These are phyloP conservation scores for Periconia sp. DNA, from an alignment of 2,329 filamentous ascomycete genomes.

Conservation along the genomic window DNA sequence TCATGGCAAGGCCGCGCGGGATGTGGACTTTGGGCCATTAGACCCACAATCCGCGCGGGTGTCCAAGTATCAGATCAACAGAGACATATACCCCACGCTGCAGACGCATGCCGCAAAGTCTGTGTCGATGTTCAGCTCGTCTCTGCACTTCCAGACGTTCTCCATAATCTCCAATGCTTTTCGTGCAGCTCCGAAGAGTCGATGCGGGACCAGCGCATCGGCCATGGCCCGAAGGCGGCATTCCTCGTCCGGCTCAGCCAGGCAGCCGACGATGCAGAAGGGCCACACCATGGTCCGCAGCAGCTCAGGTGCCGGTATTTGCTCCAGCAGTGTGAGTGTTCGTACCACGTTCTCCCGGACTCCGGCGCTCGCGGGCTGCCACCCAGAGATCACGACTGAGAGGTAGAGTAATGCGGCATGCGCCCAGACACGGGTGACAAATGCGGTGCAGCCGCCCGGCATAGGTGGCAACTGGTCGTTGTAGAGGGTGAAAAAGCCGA, in stretches of 20 bases:
- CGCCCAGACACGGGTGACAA: slow-evolving; percentile 25
- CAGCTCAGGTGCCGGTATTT: slow-evolving; percentile 21
- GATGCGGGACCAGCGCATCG: slow-evolving; percentile 20
- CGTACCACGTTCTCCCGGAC: slow-evolving; percentile 19
- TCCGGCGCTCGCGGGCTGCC: slow-evolving; percentile 21
- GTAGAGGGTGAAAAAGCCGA: slow-evolving; percentile 5
- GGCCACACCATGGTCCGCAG: slow-evolving; percentile 41
- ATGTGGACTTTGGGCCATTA: too few relatives aligned
- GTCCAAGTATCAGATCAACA: slow-evolving; percentile 7
- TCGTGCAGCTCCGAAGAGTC: slow-evolving; percentile 30
- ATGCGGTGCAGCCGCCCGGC: slow-evolving; percentile 2
- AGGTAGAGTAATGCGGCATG: slow-evolving; percentile 27
- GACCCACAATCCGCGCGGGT: slow-evolving; percentile 13
- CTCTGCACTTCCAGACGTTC: slow-evolving; percentile 39
- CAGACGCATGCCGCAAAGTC: slow-evolving; percentile 11
- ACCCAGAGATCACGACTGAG: slow-evolving; percentile 23
- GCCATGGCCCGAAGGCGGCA: slow-evolving; percentile 26
- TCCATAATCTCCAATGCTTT: slow-evolving; percentile 47
- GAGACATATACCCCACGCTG: slow-evolving; percentile 9
- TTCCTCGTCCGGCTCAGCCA: slow-evolving; percentile 18
- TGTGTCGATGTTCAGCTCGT: slow-evolving; percentile 9
- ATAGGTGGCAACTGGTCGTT: slow-evolving; percentile 9
- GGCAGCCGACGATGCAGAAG: slow-evolving; percentile 39
- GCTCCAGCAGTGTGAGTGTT: slow-evolving; percentile 15
- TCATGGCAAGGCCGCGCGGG: neutral